Percentiles rank a stretch among this genome's conserved stretches.
These are phyloP conservation scores for carrot (Daucus carota) DNA, from an alignment of 129 eudicot species.

Conservation along the genomic window DNA sequence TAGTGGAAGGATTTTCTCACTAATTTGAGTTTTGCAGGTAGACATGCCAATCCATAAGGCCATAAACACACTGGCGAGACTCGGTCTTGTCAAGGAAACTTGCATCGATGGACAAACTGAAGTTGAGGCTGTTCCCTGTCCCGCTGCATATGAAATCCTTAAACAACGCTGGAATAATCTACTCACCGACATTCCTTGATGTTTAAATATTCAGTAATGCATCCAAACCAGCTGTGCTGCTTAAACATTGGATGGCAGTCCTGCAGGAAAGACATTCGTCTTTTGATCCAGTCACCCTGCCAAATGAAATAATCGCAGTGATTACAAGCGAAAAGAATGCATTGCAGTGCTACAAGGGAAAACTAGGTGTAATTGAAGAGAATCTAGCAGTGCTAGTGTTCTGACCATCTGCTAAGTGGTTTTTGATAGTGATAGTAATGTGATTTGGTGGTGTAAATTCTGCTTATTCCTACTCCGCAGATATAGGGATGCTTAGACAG, in stretches of 20 bases:
- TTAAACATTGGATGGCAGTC: not conserved
- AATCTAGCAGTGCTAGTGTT: not conserved
- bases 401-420: not conserved
- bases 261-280: not conserved
- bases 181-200: conserved; percentile 28
- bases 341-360: not conserved
- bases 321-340: not conserved
- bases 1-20: not conserved
- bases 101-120: conserved; percentile 30
- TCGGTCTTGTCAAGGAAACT: conserved; percentile 58
- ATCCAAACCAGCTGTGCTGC: not conserved
- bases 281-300: not conserved
- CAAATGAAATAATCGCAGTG: not conserved
- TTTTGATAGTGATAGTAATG: not conserved
- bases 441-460: not conserved
- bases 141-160: conserved; percentile 46
- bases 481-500: not conserved
- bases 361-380: not conserved
- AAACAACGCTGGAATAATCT: conserved; percentile 65
- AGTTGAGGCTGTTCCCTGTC: conserved; percentile 55
- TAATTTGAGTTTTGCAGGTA: conserved; percentile 40
- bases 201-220: not conserved
- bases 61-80: conserved; percentile 50
- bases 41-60: conserved; percentile 93
- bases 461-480: not conserved